Conservation (phyloP, 225 moss, liverwort and hornwort genomes). For the Pleurozium schreberi region DNA sequence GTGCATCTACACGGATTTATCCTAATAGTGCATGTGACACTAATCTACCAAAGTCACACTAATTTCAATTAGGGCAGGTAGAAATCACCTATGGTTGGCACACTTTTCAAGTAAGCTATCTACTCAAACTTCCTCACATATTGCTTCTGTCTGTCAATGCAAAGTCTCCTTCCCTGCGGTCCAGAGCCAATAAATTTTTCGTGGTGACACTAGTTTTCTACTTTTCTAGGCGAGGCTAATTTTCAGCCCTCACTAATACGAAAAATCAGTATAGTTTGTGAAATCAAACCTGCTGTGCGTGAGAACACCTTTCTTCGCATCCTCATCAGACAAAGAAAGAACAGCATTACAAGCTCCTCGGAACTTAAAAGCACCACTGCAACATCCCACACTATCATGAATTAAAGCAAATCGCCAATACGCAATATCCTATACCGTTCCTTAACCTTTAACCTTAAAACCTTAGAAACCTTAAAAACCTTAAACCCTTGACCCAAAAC, state of each 20-base stretch:
- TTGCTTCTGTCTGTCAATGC: background rate
- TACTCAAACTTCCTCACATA: no score
- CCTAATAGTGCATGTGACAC: background rate
- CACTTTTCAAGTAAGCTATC: no score
- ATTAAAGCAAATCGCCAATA: background rate
- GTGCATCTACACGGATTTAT: background rate
- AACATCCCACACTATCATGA: background rate
- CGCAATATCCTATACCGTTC: background rate
- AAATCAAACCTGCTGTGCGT: slow-evolving; percentile 69
- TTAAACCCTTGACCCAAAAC: background rate
- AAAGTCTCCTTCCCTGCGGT: background rate
- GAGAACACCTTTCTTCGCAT: slow-evolving; percentile 53
- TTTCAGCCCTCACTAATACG: background rate
- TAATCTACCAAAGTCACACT: background rate
- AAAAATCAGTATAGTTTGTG: background rate
- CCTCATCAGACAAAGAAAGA: slow-evolving; percentile 48
- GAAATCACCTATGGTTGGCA: no score
- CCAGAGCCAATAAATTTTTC: background rate
- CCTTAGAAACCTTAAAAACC: background rate
- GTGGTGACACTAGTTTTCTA: background rate
- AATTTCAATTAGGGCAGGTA: background rate
- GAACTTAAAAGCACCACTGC: slow-evolving; percentile 78
- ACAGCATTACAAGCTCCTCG: slow-evolving; percentile 81
- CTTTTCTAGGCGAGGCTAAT: background rate
- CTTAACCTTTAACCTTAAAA: background rate